phyloP scores from a whole-genome alignment of 2,329 filamentous ascomycete species.

The Aulographum hederae region DNA sequence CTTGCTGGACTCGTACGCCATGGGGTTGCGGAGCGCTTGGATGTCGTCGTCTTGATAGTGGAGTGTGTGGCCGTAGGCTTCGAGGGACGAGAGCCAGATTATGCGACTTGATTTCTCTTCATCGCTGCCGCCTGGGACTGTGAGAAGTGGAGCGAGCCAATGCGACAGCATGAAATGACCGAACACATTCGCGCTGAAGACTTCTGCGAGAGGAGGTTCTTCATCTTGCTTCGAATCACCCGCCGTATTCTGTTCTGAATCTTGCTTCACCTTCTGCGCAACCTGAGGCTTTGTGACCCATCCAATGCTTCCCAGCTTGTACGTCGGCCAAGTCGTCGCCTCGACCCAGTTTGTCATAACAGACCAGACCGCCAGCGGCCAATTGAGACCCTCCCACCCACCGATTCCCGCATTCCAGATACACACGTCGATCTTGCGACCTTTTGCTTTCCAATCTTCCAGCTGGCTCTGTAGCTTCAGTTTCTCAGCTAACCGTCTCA shows the following conservation, averaged over 20 bases:
- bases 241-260: neutral
- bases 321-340: conserved; percentile 58
- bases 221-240: conserved; percentile 9
- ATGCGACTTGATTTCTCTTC: conserved; percentile 39
- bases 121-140: conserved; percentile 20
- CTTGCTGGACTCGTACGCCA: conserved; percentile 75
- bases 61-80: conserved; percentile 42
- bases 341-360: conserved; percentile 45
- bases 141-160: conserved; percentile 56
- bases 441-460: neutral
- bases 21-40: conserved; percentile 45
- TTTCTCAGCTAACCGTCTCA: conserved; percentile 33
- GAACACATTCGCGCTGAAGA: conserved; percentile 87
- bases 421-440: conserved; percentile 43
- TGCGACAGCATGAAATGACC: conserved; percentile 86
- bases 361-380: conserved; percentile 36
- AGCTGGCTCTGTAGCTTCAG: conserved; percentile 18
- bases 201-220: conserved; percentile 51
- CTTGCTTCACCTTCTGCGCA: conserved; percentile 1
- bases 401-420: conserved; percentile 81
- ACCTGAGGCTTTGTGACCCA: conserved; percentile 36
- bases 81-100: conserved; percentile 75
- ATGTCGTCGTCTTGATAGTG: conserved; percentile 54
- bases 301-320: conserved; percentile 47
- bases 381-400: conserved; percentile 68